These are phyloP conservation scores for Fusarium avenaceum DNA, from an alignment of 2,329 filamentous ascomycete species.

Conservation along the genomic window DNA sequence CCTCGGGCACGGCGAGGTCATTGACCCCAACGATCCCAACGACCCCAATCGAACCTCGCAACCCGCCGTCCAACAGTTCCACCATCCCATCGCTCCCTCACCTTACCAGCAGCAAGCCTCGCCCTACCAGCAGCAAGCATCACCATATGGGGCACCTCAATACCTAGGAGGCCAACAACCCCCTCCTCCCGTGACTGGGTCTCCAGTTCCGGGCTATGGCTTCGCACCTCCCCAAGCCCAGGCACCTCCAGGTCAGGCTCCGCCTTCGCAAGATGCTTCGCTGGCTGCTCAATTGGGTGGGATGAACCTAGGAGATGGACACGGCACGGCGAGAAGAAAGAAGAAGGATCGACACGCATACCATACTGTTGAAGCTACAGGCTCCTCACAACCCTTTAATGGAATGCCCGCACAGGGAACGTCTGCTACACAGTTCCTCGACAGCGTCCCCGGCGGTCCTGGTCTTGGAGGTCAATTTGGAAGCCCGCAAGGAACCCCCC, in stretches of 20 bases:
- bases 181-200: slow-evolving; percentile 44
- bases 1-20: slow-evolving; percentile 67
- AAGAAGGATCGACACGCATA: slow-evolving; percentile 97
- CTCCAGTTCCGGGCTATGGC: slow-evolving; percentile 49
- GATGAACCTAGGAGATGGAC: slow-evolving; percentile 73
- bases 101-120: slow-evolving; percentile 64
- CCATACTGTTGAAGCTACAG: slow-evolving; percentile 82
- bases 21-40: slow-evolving; percentile 69
- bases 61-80: slow-evolving; percentile 68
- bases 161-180: slow-evolving; percentile 56
- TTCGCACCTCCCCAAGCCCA: slow-evolving; percentile 48
- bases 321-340: slow-evolving; percentile 73
- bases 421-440: slow-evolving; percentile 60
- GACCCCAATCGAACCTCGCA: slow-evolving; percentile 65
- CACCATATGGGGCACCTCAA: slow-evolving; percentile 56
- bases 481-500: slow-evolving; percentile 60
- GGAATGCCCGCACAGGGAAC: slow-evolving; percentile 72
- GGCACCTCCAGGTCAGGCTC: slow-evolving; percentile 48
- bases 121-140: slow-evolving; percentile 50
- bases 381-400: slow-evolving; percentile 77
- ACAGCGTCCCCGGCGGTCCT: slow-evolving; percentile 49
- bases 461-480: slow-evolving; percentile 61
- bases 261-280: slow-evolving; percentile 60
- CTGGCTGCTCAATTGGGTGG: slow-evolving; percentile 82
- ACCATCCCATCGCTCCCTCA: slow-evolving; percentile 66